Base-by-base conservation (phyloP, 2,329 filamentous ascomycete species). In the Curvularia lunata region DNA sequence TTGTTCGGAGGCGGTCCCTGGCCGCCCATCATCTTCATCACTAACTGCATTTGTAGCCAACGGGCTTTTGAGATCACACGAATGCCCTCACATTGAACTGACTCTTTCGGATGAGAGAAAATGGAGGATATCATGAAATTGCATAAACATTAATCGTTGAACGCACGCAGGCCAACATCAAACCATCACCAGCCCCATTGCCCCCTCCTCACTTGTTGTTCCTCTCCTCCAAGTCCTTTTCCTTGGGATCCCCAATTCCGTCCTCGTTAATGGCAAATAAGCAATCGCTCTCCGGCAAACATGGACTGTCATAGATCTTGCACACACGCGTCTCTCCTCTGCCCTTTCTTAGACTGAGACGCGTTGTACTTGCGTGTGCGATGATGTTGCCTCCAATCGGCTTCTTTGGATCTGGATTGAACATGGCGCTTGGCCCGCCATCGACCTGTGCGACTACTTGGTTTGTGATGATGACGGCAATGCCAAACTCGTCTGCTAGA, bases 371-470 rank as follows among this genome's bases (percentile, higher is more conserved):
- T 51, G 95, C 93, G 77, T 99, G 95, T 2, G 96, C 95, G 75
- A 99, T 98, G 66, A 99, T 99, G 78, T 99, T 98, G 64, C 95
- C 95, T 67, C 95, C 95, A 75, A 99, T 97, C 0, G 95, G 95
- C 78, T 99, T 99, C 85, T 99, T 99, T 7, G 95, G 95, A 72
- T 99, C 96, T 0, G 96, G 95, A 68, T 99, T 99, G 83, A 97
- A 99, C 95, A 99, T 99, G 61, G 94, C 88, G 72, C 90, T 94
- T 28, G 94, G 93, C 3, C 95, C 95, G 62, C 95, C 95, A 73
- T 99, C 95, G 8, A 99, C 95, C 77, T 99, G 96, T 9, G 95
- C 95, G 40, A 99, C 96, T 28, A 99, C 95, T 77, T 99, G 95
- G 75, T 99, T 99, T 42, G 95, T 98, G 72, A 99, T 99, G 68